Conservation (phyloP, 257 asterid species). For the Eucommia ulmoides region DNA sequence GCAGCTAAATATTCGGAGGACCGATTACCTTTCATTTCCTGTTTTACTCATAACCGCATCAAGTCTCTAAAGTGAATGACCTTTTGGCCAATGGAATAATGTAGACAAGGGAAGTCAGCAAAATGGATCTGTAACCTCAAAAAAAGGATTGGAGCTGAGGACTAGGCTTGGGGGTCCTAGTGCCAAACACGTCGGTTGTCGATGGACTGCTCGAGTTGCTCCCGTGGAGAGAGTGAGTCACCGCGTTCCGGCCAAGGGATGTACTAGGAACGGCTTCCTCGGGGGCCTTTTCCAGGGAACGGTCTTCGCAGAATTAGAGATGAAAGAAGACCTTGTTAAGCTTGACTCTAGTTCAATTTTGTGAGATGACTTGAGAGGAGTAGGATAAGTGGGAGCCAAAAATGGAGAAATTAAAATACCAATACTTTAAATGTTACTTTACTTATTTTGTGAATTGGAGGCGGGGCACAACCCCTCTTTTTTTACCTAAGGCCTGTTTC, state of each 20-base stretch:
- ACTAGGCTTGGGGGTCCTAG: neutral
- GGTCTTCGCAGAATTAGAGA: neutral
- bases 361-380: neutral
- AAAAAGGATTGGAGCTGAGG: neutral
- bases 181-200: neutral
- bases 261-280: neutral
- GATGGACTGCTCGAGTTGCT: neutral
- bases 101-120: neutral
- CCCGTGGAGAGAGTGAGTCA: neutral
- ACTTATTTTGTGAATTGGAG: neutral
- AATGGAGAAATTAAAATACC: neutral
- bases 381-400: neutral
- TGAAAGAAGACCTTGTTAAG: neutral
- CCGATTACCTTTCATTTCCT: neutral
- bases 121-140: neutral
- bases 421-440: no score
- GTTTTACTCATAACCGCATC: neutral
- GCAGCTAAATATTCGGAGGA: neutral
- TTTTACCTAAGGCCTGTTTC: conserved; percentile 4
- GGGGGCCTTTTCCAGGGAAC: neutral
- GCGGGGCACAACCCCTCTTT: conserved; percentile 4
- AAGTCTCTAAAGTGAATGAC: neutral
- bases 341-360: neutral
- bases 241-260: neutral
- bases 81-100: neutral